Base-by-base conservation (phyloP, 768 basidiomycete species). In the Podaxis mareebaensis region DNA sequence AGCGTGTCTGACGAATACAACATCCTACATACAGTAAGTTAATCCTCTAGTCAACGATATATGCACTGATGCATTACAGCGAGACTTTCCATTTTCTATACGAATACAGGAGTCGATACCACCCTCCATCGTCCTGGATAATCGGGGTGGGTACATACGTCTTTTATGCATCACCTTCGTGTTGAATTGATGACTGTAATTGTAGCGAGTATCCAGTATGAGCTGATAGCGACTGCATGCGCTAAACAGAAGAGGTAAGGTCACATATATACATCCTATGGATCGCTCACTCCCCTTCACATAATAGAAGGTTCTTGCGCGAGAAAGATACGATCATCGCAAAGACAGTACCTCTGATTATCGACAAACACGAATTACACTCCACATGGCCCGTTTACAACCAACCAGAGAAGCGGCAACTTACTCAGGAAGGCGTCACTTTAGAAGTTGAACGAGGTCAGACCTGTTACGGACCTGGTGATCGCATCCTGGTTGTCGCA, bases 281-380 rank as follows among this genome's bases (percentile, higher is more conserved):
- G 24, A 13, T 48, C n/a, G 6, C 24, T 36, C 44, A 11, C n/a
- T 57, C 22, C 11, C 26, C 17, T 24, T 58, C 28, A 3, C 44
- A 53, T 38, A 22, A 30, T 71, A 92, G 92, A 70, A 87, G 93
- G 5, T 88, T 96, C 72, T 83, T 96, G 61, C 92, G 93, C 39
- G 87, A 90, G 65, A 87, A 90, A 68, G 89, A 92, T 69, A 83
- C 89, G 0, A 79, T 84, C 20, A 83, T 92, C 51, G 75, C 86
- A 40, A 85, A 87, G 11, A 80, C 85, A n/a, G 85, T 90, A 38
- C 77, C 82, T 15, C 89, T 96, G 51, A 85, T 88, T 66, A 92
- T 97, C 68, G 91, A 93, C 79, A 97, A 96, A 74, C 95, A 96
- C 70, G 95, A 96, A 67, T 78, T 96, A 6, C 95, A 96, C 70